Base-by-base conservation (phyloP, 805 yeast species). In the Martiniozyma abietophila region DNA sequence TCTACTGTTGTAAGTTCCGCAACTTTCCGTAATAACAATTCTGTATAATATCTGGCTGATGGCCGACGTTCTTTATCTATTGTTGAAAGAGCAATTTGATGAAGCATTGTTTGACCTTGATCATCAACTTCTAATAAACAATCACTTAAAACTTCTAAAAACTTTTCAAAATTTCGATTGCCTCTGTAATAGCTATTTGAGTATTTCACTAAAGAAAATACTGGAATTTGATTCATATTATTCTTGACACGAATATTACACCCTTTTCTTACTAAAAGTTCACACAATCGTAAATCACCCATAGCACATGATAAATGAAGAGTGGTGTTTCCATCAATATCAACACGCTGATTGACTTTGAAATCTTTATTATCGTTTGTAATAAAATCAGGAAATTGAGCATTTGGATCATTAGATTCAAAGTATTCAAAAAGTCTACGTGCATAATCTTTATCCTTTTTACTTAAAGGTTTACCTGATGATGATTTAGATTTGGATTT, bases 221-320 rank as follows among this genome's bases (percentile, higher is more conserved):
- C 62, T 4, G 97, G 94, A 16, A 86, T 88, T 51, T 88, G 84
- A 1, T 96, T 96, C 29, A 69, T 68, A 40, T 75, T 68, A 48
- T 81, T 81, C 11, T 70, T 58, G 4, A 66, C 65, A 29, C 67
- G 57, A 36, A 73, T 69, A 57, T 77, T 71, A 3, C 95, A 92
- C 4, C 95, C 94, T 25, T 79, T 74, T 19, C 75, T 65, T 20
- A 84, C 59, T 27, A 92, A 65, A 10, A 86, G 70, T 45, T 80
- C 92, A 36, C 84, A 76, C 58, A 88, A 76, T 30, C 69, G 71
- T 22, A 80, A 58, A 52, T 79, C 83, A 4, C 97, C 98, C 72
- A 92, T 85, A 1, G 97, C 81, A 40, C 96, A 85, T 0, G 97
- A 95, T 96, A 97, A 92, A 58, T 92, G 98, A 46, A 92, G 76